Base-by-base conservation (phyloP, 2,329 filamentous ascomycete genomes). In the Botrytis galanthina region DNA sequence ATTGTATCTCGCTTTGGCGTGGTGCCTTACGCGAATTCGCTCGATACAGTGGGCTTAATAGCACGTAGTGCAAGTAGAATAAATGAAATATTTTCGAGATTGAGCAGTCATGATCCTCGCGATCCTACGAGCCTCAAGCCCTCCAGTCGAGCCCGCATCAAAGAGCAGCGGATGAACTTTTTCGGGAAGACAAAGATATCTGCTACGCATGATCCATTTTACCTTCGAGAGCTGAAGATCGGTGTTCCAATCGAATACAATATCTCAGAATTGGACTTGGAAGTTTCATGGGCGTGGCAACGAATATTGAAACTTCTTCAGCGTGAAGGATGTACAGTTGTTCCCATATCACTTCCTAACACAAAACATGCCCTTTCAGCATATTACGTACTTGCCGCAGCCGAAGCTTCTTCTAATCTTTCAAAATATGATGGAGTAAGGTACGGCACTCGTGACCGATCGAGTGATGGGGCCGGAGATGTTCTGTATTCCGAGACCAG, bases 381-480 rank as follows among this genome's bases (percentile, higher is more conserved):
- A 48, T 99, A 99, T 84, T 99, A 99, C 82, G 89, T 99, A 73
- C 90, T 99, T 73, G 97, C 96, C 0, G 94, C 96, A 0, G 95
- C 96, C 26, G 96, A 99, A 83, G 96, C 96, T 5, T 94, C 94
- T 1, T 98, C 95, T 26, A 99, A 99, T 79, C 88, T 99, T 3
- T 93, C 96, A 73, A 98, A 97, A 81, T 99, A 98, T 82, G 97
- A 99, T 79, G 96, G 96, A 32, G 90, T 98, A n/a, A 92, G 96
- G 18, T 99, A 97, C 82, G 96, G 96, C 1, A 71, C 71, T 57
- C 77, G 79, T 26, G 71, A 42, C 39, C 69, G 81, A 16, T 72
- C 79, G 14, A 86, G 85, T 64, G 86, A 90, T 74, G 89, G 89
- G 73, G 85, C 84, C 18, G 86, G 87, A 14, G 86, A 88, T n/a